Evolutionary conservation across 1,139 yeast species (phyloP).

Genomic region (Sugiyamaella sp.): DNA sequence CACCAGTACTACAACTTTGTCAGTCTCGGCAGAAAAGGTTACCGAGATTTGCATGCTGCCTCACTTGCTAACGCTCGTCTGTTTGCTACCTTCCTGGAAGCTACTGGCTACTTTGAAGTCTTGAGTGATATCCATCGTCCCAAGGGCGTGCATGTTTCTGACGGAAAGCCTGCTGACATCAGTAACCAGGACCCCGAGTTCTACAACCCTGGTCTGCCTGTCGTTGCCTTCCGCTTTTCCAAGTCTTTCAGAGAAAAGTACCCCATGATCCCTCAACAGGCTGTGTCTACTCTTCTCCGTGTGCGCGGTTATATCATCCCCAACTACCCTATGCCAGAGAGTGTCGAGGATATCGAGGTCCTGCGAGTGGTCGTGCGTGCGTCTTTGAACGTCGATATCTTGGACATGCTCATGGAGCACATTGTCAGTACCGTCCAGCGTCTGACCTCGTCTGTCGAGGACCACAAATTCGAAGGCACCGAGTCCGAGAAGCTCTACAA

Average conservation of each 20-base stretch:
- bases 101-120: slow-evolving; percentile 68
- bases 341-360: slow-evolving; percentile 58
- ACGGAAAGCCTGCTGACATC: slow-evolving; percentile 30
- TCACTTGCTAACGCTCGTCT: slow-evolving; percentile 73
- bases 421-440: slow-evolving; percentile 59
- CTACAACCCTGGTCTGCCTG: slow-evolving; percentile 81
- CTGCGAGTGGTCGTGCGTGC: slow-evolving; percentile 83
- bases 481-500: slow-evolving; percentile 26
- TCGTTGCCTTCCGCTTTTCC: slow-evolving; percentile 80
- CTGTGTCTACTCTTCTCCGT: slow-evolving; percentile 72
- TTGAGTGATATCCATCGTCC: slow-evolving; percentile 74
- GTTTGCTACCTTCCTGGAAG: slow-evolving; percentile 64
- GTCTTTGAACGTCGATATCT: slow-evolving; percentile 68
- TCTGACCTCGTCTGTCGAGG: slow-evolving; percentile 50
- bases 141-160: slow-evolving; percentile 22
- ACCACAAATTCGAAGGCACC: slow-evolving; percentile 33
- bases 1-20: slow-evolving; percentile 85
- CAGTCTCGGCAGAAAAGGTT: slow-evolving; percentile 71
- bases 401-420: slow-evolving; percentile 72
- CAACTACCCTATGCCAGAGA: slow-evolving; percentile 81
- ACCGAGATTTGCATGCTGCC: slow-evolving; percentile 59
- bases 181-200: slow-evolving; percentile 39
- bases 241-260: slow-evolving; percentile 57
- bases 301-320: slow-evolving; percentile 88
- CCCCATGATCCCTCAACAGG: slow-evolving; percentile 85